phyloP scores from a whole-genome alignment of 805 yeast species.

The Candida ipomoeae region DNA sequence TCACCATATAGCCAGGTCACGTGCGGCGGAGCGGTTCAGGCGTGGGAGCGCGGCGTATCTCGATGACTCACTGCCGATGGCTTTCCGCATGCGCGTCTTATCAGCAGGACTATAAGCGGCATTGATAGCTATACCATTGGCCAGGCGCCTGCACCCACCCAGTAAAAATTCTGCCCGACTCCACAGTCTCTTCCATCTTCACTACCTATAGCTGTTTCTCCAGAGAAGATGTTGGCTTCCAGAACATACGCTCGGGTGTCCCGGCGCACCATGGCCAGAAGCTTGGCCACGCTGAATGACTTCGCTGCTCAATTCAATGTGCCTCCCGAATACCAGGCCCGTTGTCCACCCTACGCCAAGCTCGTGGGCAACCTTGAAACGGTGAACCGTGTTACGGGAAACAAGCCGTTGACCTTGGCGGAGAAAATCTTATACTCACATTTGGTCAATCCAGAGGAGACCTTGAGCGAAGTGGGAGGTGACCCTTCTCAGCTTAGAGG shows the following conservation, averaged over 20 bases:
- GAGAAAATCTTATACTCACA: slow-evolving; percentile 95
- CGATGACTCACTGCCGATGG: slow-evolving; percentile 3
- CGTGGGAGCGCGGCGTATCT: slow-evolving; percentile 4
- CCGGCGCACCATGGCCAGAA: slow-evolving; percentile 14
- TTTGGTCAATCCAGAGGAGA: slow-evolving; percentile 80
- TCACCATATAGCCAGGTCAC: background rate
- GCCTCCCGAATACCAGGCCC: slow-evolving; percentile 58
- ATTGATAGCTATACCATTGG: slow-evolving; percentile 10
- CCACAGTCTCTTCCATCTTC: background rate
- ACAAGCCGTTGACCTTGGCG: slow-evolving; percentile 82
- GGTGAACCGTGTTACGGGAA: slow-evolving; percentile 62
- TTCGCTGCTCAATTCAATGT: slow-evolving; percentile 28
- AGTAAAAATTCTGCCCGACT: background rate
- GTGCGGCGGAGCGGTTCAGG: slow-evolving; percentile 2
- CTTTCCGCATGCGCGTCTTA: slow-evolving; percentile 5
- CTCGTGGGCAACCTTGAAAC: slow-evolving; percentile 57
- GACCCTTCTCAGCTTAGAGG: slow-evolving; percentile 67
- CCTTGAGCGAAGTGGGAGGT: slow-evolving; percentile 50
- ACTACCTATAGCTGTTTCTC: background rate
- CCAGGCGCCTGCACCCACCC: slow-evolving; percentile 6
- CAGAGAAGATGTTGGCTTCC: slow-evolving; percentile 16
- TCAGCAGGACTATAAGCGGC: slow-evolving; percentile 15
- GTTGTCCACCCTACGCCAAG: slow-evolving; percentile 87
- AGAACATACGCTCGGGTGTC: slow-evolving; percentile 10
- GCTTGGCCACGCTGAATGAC: slow-evolving; percentile 31